Conservation (phyloP, 148 eudicot species). For the Talinum fruticosum region DNA sequence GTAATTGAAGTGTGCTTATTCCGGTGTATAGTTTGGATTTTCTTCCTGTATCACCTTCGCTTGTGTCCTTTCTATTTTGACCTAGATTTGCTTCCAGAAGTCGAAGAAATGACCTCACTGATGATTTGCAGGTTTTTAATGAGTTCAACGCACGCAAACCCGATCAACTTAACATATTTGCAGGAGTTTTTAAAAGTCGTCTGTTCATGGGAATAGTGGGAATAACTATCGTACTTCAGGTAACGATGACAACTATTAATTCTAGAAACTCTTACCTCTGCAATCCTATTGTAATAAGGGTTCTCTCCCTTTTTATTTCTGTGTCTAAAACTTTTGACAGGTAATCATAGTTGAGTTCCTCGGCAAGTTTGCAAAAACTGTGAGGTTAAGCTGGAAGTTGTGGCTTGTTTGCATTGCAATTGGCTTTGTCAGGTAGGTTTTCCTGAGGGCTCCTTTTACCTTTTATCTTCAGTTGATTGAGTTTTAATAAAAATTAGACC, state of each 20-base stretch:
- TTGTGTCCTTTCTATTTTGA: not conserved
- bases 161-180: conserved; percentile 77
- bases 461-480: not conserved
- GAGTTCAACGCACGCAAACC: conserved; percentile 98
- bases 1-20: not conserved
- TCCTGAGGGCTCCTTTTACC: not conserved
- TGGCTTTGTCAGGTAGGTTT: conserved; percentile 64
- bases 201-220: conserved; percentile 80
- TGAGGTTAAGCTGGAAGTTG: conserved; percentile 67
- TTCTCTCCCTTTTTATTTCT: not conserved
- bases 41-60: not conserved
- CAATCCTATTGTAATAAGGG: not conserved
- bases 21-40: not conserved
- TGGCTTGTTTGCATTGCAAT: conserved; percentile 78
- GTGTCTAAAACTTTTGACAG: conserved; percentile 31
- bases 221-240: conserved; percentile 74
- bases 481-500: not conserved
- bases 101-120: not conserved
- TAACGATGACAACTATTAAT: conserved; percentile 10
- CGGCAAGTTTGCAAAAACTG: conserved; percentile 77
- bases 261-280: not conserved
- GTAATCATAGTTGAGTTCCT: conserved; percentile 72
- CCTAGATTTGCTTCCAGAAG: not conserved
- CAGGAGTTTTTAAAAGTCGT: conserved; percentile 59
- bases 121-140: conserved; percentile 59